phyloP scores from a whole-genome alignment of 2,329 filamentous ascomycete genomes.

The Beauveria bassiana region DNA sequence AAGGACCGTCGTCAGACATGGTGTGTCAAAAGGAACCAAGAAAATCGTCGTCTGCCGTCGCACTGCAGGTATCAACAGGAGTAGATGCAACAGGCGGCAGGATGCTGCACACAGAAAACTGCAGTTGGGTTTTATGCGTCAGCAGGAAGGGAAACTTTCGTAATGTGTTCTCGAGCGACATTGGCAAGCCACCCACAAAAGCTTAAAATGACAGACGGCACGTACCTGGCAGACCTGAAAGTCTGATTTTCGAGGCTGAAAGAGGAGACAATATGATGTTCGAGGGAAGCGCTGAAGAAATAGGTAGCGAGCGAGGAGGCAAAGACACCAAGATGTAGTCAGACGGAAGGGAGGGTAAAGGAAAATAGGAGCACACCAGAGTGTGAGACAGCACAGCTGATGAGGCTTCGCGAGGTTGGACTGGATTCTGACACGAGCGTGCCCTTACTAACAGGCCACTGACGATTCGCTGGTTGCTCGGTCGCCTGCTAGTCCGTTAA shows the following conservation, averaged over 20 bases:
- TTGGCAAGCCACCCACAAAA: neutral
- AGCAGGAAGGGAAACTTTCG: neutral
- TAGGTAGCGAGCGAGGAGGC: too few relatives aligned
- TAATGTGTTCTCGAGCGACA: neutral
- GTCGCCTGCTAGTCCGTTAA: neutral
- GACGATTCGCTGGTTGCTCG: neutral
- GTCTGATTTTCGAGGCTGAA: neutral
- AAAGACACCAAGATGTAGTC: neutral
- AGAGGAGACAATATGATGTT: neutral
- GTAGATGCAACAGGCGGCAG: too few relatives aligned
- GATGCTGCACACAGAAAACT: too few relatives aligned
- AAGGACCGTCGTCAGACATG: constrained; percentile 33
- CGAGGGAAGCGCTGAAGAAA: neutral
- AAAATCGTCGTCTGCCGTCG: neutral
- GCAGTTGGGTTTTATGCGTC: neutral
- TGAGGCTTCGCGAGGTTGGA: neutral
- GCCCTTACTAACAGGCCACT: constrained; percentile 5
- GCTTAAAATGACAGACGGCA: neutral
- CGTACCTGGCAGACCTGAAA: neutral
- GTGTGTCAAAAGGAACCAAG: neutral
- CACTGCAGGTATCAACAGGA: neutral
- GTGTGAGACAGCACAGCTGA: neutral
- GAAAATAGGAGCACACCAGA: neutral
- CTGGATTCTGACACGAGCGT: neutral
- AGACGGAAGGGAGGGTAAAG: neutral